A percentile compares a stretch with the other conserved stretches of the same genome.
Conservation (phyloP, 1,284 basidiomycete genomes). For the Austropuccinia psidii region DNA sequence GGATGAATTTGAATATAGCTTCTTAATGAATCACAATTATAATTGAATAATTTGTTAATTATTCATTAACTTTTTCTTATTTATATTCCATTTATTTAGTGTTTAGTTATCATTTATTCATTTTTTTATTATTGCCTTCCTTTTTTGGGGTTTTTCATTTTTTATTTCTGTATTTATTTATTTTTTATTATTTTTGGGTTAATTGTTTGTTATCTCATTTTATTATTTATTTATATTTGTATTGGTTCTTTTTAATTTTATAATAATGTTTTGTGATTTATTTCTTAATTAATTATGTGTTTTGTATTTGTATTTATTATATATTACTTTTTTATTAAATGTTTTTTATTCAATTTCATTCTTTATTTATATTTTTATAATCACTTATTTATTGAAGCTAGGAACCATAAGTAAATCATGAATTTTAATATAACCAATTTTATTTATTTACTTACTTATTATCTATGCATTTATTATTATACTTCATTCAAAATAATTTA, state of each 20-base stretch:
- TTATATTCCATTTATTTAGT: too few relatives aligned
- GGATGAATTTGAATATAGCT: too few relatives aligned
- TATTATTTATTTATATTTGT: background rate
- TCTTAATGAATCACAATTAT: background rate
- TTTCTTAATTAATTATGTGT: background rate
- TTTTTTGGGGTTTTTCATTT: background rate
- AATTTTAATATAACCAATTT: too few relatives aligned
- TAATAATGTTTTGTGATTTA: background rate
- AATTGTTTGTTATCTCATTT: background rate
- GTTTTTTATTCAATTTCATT: background rate
- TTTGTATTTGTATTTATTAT: background rate
- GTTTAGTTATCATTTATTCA: too few relatives aligned
- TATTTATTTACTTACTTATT: too few relatives aligned
- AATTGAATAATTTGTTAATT: background rate
- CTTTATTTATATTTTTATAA: background rate
- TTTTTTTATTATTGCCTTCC: background rate
- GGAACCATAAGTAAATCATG: too few relatives aligned
- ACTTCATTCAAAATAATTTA: too few relatives aligned
- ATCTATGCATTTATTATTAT: too few relatives aligned
- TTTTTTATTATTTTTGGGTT: background rate
- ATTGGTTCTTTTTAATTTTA: background rate
- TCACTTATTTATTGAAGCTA: background rate
- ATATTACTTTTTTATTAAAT: background rate
- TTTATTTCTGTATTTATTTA: background rate
- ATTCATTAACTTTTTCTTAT: background rate